Evolutionary conservation across 371 early-diverging fungal species (phyloP).

Genomic region (Mucor irregularis): DNA sequence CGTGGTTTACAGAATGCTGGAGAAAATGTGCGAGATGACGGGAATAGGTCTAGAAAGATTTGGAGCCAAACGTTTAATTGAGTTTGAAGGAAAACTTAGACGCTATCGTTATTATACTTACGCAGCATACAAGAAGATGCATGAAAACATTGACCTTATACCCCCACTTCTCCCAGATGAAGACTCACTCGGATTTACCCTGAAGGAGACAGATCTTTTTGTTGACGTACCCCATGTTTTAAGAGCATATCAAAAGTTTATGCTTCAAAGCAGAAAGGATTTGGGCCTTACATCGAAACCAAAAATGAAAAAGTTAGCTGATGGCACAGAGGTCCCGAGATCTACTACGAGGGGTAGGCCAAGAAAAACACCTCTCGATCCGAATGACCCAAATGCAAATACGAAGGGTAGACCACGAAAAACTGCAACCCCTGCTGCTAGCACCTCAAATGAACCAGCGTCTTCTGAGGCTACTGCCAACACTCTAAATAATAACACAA

Average conservation of each 20-base stretch:
- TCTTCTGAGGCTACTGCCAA: background rate
- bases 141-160: conserved; percentile 14
- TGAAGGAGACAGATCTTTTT: background rate
- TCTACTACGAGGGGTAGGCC: background rate
- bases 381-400: background rate
- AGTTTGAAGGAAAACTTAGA: conserved; percentile 36
- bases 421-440: background rate
- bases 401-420: background rate
- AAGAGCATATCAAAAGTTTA: background rate
- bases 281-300: no score
- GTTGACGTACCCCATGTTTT: background rate
- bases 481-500: no score
- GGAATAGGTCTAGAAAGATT: background rate
- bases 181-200: background rate
- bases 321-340: background rate
- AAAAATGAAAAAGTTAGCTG: no score
- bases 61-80: conserved; percentile 23
- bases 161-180: conserved; percentile 2
- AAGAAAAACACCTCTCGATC: no score
- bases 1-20: conserved; percentile 22
- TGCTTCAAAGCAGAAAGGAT: no score
- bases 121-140: conserved; percentile 11
- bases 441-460: no score
- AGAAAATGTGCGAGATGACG: conserved; percentile 5
- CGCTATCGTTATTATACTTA: conserved; percentile 41